phyloP scores from a whole-genome alignment of 2,329 filamentous ascomycete genomes.

The Trichoderma sp. region DNA sequence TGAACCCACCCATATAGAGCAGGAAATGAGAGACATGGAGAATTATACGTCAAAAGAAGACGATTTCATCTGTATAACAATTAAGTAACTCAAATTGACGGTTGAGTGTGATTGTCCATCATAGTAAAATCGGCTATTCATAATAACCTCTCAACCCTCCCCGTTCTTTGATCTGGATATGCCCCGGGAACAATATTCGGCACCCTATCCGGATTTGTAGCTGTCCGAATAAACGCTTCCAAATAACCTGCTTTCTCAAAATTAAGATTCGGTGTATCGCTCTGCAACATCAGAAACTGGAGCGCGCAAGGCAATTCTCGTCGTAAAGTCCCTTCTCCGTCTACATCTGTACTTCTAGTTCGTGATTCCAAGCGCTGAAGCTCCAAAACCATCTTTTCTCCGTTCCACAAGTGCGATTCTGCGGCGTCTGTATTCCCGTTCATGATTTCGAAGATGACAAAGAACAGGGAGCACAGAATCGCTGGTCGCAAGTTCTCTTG shows the following conservation, averaged over 20 bases:
- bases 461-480: slow-evolving; percentile 40
- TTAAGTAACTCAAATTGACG: too few species aligned
- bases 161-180: background rate
- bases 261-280: slow-evolving; percentile 8
- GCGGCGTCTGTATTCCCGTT: slow-evolving; percentile 40
- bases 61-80: too few species aligned
- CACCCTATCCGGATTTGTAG: slow-evolving; percentile 5
- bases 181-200: background rate
- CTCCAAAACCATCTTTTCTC: slow-evolving; percentile 40
- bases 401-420: slow-evolving; percentile 39
- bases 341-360: background rate
- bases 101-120: background rate
- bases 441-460: slow-evolving; percentile 41
- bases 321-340: slow-evolving; percentile 15
- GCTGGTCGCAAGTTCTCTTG: slow-evolving; percentile 31
- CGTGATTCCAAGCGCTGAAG: slow-evolving; percentile 26
- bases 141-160: background rate
- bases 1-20: background rate
- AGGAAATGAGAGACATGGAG: background rate
- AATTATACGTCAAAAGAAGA: background rate
- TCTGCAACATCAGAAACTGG: slow-evolving; percentile 28
- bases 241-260: slow-evolving; percentile 8
- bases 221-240: slow-evolving; percentile 10
- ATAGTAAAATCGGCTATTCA: background rate
- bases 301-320: slow-evolving; percentile 27